Conservation (phyloP, 306 rosid species). For the Castanopsis chinensis region DNA sequence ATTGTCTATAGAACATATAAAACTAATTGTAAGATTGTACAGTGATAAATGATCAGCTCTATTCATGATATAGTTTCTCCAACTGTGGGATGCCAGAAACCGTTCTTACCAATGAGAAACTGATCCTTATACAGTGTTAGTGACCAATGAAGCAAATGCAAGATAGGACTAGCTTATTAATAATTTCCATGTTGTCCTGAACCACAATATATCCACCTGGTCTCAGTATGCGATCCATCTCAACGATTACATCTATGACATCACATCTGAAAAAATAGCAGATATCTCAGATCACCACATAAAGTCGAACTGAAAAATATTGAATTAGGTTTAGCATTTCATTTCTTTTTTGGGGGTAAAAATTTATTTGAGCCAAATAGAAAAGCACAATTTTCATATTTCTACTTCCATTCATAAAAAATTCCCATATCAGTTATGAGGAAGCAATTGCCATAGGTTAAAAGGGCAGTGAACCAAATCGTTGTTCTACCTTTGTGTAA, state of each 20-base stretch:
- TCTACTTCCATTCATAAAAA: not conserved
- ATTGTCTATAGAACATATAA: slow-evolving; percentile 13
- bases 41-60: not conserved
- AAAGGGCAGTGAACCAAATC: not conserved
- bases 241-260: slow-evolving; percentile 52
- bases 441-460: not conserved
- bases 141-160: slow-evolving; percentile 81
- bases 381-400: not conserved
- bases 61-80: slow-evolving; percentile 15
- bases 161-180: slow-evolving; percentile 51
- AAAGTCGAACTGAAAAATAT: not conserved
- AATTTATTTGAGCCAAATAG: not conserved
- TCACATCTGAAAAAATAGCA: slow-evolving; percentile 59
- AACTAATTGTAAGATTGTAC: not conserved
- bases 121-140: slow-evolving; percentile 44
- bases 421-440: not conserved
- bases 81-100: slow-evolving; percentile 72
- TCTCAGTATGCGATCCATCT: slow-evolving; percentile 84
- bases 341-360: not conserved
- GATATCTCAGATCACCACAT: not conserved
- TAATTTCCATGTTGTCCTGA: slow-evolving; percentile 63
- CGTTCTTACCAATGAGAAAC: slow-evolving; percentile 69
- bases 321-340: not conserved
- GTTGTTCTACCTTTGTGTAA: slow-evolving; percentile 12
- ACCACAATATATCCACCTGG: slow-evolving; percentile 76